These are phyloP conservation scores for Ploettnerulaceae sp. DNA, from an alignment of 2,329 filamentous ascomycete species.

Conservation along the genomic window DNA sequence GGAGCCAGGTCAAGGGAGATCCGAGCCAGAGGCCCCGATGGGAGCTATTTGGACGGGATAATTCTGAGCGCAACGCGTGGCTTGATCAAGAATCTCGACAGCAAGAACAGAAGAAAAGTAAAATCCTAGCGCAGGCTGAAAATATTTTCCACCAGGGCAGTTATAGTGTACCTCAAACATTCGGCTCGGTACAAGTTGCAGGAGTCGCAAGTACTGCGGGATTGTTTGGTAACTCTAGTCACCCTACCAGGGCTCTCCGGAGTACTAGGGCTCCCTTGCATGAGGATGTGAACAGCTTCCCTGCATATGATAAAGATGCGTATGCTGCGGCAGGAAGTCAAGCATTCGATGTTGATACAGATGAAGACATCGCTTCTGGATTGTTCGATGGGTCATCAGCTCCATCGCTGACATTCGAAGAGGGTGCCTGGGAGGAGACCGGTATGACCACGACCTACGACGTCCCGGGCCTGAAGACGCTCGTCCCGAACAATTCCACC, in stretches of 20 bases:
- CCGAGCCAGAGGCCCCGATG: conserved; percentile 32
- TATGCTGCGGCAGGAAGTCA: no score
- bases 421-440: conserved; percentile 52
- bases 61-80: background rate
- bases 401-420: conserved; percentile 41
- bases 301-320: no score
- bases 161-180: no score
- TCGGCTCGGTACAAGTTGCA: no score
- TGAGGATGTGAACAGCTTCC: no score
- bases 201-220: no score
- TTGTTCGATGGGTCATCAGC: conserved; percentile 10
- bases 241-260: no score
- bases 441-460: conserved; percentile 57
- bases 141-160: background rate
- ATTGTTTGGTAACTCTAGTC: background rate
- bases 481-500: conserved; percentile 45
- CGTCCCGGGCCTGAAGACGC: conserved; percentile 52
- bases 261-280: no score
- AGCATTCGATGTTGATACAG: no score
- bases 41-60: conserved; percentile 35
- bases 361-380: conserved; percentile 17
- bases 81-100: background rate
- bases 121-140: background rate
- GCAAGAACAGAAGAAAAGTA: conserved; percentile 2
- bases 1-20: conserved; percentile 10